Evolutionary conservation across 495 filamentous ascomycete species (phyloP).

Genomic region (Penicillium salamii): DNA sequence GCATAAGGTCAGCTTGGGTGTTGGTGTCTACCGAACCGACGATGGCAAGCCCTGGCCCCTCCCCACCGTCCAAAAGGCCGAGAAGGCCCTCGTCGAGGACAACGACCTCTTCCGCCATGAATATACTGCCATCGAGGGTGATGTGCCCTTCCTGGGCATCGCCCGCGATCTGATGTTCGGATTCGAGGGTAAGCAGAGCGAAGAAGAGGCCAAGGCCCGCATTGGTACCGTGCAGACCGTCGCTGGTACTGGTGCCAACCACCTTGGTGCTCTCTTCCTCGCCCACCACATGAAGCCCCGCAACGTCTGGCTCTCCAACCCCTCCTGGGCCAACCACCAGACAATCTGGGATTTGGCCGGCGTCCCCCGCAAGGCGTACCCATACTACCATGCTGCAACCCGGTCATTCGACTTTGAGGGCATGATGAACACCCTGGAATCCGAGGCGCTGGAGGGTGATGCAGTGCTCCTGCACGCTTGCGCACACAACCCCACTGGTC

Average conservation of each 20-base stretch:
- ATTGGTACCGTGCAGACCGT: conserved; percentile 66
- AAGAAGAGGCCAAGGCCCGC: conserved; percentile 34
- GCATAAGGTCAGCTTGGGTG: conserved; percentile 48
- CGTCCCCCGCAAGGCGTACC: conserved; percentile 45
- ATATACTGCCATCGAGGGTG: conserved; percentile 49
- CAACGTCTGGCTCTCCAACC: conserved; percentile 47
- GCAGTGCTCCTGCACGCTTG: conserved; percentile 52
- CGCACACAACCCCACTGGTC: conserved; percentile 55
- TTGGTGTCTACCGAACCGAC: conserved; percentile 52
- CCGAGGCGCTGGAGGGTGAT: conserved; percentile 40
- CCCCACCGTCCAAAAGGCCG: conserved; percentile 44
- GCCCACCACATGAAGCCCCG: conserved; percentile 48
- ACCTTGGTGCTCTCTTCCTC: conserved; percentile 85
- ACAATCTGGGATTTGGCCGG: conserved; percentile 46
- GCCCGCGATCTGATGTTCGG: conserved; percentile 49
- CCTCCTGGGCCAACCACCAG: conserved; percentile 51
- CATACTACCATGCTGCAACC: conserved; percentile 46
- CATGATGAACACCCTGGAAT: conserved; percentile 46
- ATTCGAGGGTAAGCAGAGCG: conserved; percentile 30
- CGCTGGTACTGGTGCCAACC: conserved; percentile 89
- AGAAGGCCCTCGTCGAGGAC: conserved; percentile 37
- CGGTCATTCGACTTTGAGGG: conserved; percentile 46
- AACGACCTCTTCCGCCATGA: conserved; percentile 44
- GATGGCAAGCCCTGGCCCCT: conserved; percentile 53
- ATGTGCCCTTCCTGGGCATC: conserved; percentile 38